phyloP scores from a whole-genome alignment of 495 filamentous ascomycete species.

The Penicillium parvum region DNA sequence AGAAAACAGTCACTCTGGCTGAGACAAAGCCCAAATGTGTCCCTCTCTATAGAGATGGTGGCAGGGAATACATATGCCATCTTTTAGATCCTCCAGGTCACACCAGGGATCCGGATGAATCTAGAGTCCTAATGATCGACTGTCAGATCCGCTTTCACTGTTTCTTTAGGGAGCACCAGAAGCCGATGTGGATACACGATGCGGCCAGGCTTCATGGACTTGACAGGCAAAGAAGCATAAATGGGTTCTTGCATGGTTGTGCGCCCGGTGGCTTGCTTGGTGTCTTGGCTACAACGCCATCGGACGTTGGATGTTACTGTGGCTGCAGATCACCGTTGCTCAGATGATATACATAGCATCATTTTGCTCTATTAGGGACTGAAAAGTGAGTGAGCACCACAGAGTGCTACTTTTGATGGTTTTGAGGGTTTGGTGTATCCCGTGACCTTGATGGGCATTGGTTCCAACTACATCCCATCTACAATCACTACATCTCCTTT shows the following conservation, averaged over 20 bases:
- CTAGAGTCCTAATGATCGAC: conserved; percentile 7
- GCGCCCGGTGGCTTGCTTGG: conserved; percentile 7
- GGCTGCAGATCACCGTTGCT: not conserved
- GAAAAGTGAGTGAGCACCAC: no score
- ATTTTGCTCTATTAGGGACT: not conserved
- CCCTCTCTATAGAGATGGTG: conserved; percentile 12
- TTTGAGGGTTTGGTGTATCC: not conserved
- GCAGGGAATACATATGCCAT: conserved; percentile 11
- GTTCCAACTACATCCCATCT: no score
- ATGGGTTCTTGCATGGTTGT: not conserved
- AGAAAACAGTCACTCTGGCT: conserved; percentile 8
- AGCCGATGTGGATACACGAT: conserved; percentile 1
- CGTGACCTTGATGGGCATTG: no score
- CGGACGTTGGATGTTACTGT: conserved; percentile 1
- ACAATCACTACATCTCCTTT: no score
- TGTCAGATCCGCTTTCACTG: conserved; percentile 1
- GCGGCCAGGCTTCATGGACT: not conserved
- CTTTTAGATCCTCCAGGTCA: conserved; percentile 12
- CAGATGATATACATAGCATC: not conserved
- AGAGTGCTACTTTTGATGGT: no score
- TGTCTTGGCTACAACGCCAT: not conserved
- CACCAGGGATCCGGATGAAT: conserved; percentile 6
- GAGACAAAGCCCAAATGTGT: conserved; percentile 14
- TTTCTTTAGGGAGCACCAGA: not conserved
- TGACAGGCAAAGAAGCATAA: not conserved